Percentiles rank a stretch among this genome's conserved stretches.
These are phyloP conservation scores for Termitomyces sp. DNA, from an alignment of 768 basidiomycete genomes.

Conservation along the genomic window DNA sequence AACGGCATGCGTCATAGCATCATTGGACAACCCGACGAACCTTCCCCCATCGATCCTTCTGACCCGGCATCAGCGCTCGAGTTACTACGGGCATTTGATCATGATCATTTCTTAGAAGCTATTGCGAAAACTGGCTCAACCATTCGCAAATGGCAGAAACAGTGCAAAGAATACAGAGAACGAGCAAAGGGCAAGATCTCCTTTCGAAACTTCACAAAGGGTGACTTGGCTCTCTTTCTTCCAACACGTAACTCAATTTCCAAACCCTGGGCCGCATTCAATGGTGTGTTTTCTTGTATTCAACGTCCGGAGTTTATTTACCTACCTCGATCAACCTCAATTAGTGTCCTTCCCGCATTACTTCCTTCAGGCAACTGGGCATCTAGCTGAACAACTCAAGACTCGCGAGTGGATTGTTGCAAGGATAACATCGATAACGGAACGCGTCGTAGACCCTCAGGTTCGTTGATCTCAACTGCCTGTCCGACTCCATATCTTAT, in stretches of 20 bases:
- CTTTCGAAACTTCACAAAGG: constrained; percentile 91
- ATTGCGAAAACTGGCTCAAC: constrained; percentile 79
- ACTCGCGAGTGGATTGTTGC: constrained; percentile 94
- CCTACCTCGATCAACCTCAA: constrained; percentile 22
- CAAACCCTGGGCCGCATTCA: constrained; percentile 98
- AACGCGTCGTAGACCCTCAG: constrained; percentile 76
- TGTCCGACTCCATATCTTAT: constrained; percentile 1
- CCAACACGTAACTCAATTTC: constrained; percentile 92
- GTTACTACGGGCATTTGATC: constrained; percentile 67
- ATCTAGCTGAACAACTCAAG: constrained; percentile 85
- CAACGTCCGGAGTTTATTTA: constrained; percentile 30
- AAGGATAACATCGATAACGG: constrained; percentile 82
- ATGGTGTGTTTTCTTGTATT: constrained; percentile 50
- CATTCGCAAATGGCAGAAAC: constrained; percentile 95
- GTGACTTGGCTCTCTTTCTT: constrained; percentile 92
- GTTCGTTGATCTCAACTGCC: constrained; percentile 30
- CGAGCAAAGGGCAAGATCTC: constrained; percentile 96
- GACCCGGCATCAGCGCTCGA: constrained; percentile 71
- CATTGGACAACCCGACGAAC: constrained; percentile 52
- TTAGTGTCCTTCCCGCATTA: constrained; percentile 96
- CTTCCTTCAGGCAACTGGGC: constrained; percentile 85
- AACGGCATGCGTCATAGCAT: constrained; percentile 50
- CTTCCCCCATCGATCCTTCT: constrained; percentile 72
- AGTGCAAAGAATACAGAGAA: constrained; percentile 93
- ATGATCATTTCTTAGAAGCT: constrained; percentile 81